Base-by-base conservation (phyloP, 2,329 filamentous ascomycete genomes). In the Trichoderma sp. region DNA sequence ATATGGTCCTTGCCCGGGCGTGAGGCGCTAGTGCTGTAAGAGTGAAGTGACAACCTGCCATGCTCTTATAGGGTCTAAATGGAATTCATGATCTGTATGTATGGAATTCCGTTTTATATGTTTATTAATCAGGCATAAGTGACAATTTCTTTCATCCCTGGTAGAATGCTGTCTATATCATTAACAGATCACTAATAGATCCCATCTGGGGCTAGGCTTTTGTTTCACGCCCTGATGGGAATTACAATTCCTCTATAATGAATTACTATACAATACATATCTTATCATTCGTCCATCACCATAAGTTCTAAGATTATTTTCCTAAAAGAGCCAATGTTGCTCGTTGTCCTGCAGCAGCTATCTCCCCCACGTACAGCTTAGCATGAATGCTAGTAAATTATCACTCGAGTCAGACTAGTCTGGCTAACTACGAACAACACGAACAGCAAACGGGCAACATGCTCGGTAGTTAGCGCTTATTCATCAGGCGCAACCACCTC, bases 391-490 rank as follows among this genome's bases (percentile, higher is more conserved):
- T 24, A 56, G 50, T 24, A 56, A 21, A 11, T 53, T 21, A 21
- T 18, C 18, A 9, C n/a, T 62, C 33, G 56, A 50, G 6, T 21
- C 38, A 45, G 5, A 21, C 8, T 35, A 53, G 50, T 12, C n/a
- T 21, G 6, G 21, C n/a, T 56, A 21, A 21, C 50, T 56, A 56
- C 0, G n/a, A 14, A 56, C 33, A n/a, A 59, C 16, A 60, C 67
- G 24, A 60, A 16, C 4, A 9, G n/a, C 12, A 33, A 21, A 14
- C 24, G n/a, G 27, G 29, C 24, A 33, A 41, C 31, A 18, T 16
- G 24, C 35, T 53, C 29, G 18, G 9, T 18, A 16, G 27, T 50
- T 73, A 73, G 69, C 12, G 69, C 69, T 73, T 65, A 73, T 73
- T 72, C 41, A 50, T 38, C 60, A 56, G n/a, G 3, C 12, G 7